These are phyloP conservation scores for Urochloa ruziziensis DNA, from an alignment of 176 grass and related monocot genomes.

Conservation along the genomic window DNA sequence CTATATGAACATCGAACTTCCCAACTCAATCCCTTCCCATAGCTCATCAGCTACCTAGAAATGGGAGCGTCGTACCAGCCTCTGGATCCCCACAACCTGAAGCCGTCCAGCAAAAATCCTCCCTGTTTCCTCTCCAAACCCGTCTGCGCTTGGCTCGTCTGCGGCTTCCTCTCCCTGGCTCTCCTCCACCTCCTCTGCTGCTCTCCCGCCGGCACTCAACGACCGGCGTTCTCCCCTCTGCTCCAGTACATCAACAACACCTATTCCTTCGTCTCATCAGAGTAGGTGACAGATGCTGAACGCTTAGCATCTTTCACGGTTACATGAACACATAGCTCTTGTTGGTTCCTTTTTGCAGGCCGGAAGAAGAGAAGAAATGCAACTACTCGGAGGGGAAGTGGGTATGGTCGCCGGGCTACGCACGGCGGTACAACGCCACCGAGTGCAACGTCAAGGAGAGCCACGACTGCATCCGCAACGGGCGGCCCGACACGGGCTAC, in stretches of 20 bases:
- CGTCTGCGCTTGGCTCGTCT: not conserved
- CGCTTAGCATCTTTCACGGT: not conserved
- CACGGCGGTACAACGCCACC: slow-evolving; percentile 37
- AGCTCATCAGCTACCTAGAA: not conserved
- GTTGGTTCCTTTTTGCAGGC: not conserved
- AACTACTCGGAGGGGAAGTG: slow-evolving; percentile 43
- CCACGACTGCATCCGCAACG: slow-evolving; percentile 53
- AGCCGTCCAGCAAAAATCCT: not conserved
- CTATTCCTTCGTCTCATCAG: slow-evolving; percentile 14
- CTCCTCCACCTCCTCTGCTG: slow-evolving; percentile 23
- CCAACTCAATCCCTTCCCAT: not conserved
- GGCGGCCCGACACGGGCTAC: slow-evolving; percentile 43
- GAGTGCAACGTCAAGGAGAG: slow-evolving; percentile 38
- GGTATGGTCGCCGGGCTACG: slow-evolving; percentile 35
- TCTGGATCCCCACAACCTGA: not conserved
- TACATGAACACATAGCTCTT: not conserved
- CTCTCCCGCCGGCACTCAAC: not conserved
- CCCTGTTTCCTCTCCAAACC: not conserved
- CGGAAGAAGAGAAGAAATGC: not conserved
- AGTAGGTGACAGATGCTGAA: not conserved
- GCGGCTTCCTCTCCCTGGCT: not conserved
- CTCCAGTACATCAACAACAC: slow-evolving; percentile 27
- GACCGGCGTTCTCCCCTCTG: not conserved
- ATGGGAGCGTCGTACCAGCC: slow-evolving; percentile 6
- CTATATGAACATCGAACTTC: not conserved